Evolutionary conservation across 164 flowering plant species (phyloP), one percentile per base, ranked within the genome.

Genomic region (Platanus orientalis): DNA sequence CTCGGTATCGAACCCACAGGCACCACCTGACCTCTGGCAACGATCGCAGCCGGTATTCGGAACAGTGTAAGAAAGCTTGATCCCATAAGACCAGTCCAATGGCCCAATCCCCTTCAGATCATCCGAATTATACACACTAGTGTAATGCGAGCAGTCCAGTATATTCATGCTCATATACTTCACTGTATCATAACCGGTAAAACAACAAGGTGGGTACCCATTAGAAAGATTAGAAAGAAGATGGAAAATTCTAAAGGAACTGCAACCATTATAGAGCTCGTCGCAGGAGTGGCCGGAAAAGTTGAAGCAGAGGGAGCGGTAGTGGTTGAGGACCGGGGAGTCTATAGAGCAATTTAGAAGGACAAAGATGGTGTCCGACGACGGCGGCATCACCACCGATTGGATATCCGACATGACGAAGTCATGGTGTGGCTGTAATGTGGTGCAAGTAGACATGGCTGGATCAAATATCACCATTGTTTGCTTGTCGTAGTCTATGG

Each of bases 341-440:
- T 92, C 96, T 23, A 79, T 61, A 53, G 98, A 92, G 83, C 98
- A 92, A 69, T 92, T 90, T 58, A 90, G 76, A 63, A 90, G 83
- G 47, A 74, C 84, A 61, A 90, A 89, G 54, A 81, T 71, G 64
- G 93, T 84, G 75, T 89, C 98, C 3, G 85, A 60, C 0, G 98
- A 72, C 0, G 98, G 98, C 0, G 88, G 93, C 47, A 86, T 79
- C 0, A 81, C 60, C 67, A 75, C 83, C 36, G 76, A 80, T 45
- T 92, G 96, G 11, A 84, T 61, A 10, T 84, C 93, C 2, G 96
- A 59, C 77, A 90, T 64, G 64, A 70, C 9, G 68, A 92, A 80
- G 58, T 86, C 96, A 58, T 78, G 95, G 73, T 76, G 96, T 20
- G 98, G 93, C 56, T 89, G 96, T 24, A 89, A 79, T 5, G 77